Evolutionary conservation across 225 moss, liverwort and hornwort genomes (phyloP).

Genomic region (Bryum argenteum): DNA sequence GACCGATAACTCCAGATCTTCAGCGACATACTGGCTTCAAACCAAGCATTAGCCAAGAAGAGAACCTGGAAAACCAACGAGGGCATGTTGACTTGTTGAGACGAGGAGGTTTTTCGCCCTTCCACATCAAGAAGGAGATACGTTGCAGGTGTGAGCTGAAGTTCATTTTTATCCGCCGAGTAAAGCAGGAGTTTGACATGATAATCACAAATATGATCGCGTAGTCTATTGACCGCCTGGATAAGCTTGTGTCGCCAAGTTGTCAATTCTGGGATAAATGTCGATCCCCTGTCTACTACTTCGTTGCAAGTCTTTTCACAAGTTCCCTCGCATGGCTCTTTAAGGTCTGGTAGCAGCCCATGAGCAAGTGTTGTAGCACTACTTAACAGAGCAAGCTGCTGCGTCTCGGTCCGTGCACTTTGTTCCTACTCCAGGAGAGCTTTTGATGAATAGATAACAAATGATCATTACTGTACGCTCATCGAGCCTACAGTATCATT

Average conservation of each 20-base stretch:
- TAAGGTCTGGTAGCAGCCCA: constrained; percentile 56
- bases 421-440: constrained; percentile 58
- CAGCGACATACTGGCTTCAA: not conserved
- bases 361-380: constrained; percentile 78
- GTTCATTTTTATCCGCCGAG: constrained; percentile 50
- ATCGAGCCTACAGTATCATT: not conserved
- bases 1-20: not conserved
- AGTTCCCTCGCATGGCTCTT: constrained; percentile 20
- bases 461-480: constrained; percentile 8
- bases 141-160: constrained; percentile 55
- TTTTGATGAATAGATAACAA: constrained; percentile 4
- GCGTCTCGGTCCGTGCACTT: constrained; percentile 56
- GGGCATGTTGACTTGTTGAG: constrained; percentile 71
- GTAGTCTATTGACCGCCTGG: constrained; percentile 63
- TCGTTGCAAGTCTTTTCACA: constrained; percentile 15
- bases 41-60: not conserved
- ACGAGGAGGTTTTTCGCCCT: constrained; percentile 27
- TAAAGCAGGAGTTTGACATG: constrained; percentile 62
- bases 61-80: constrained; percentile 73
- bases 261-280: constrained; percentile 57
- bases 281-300: constrained; percentile 29
- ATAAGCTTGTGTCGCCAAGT: constrained; percentile 69
- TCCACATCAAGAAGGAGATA: constrained; percentile 68
- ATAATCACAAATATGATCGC: constrained; percentile 65
- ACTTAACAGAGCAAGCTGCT: constrained; percentile 76